Evolutionary conservation across 2,329 filamentous ascomycete genomes (phyloP), one percentile per base, ranked within the genome.

Genomic region (Tympanopsis confertula): DNA sequence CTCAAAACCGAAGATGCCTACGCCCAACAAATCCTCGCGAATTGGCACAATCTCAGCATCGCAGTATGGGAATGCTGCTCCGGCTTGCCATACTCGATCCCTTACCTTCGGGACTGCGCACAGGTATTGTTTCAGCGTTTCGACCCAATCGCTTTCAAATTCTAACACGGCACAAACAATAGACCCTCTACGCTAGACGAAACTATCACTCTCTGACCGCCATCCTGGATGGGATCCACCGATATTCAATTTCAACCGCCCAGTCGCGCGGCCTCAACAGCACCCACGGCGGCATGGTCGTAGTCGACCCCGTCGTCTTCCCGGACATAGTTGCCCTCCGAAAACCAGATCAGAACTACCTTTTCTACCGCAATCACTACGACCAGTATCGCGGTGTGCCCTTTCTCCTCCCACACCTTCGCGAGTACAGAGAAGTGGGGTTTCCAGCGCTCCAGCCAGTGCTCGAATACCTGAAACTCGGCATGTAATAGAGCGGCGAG

Each of bases 161-260:
- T n/a, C n/a, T n/a, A n/a, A n/a, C n/a, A n/a, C n/a, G n/a, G n/a
- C n/a, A n/a, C n/a, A n/a, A n/a, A n/a, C n/a, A 19, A 18, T 39
- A 61, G 58, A 41, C 40, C 12, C 47, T 61, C n/a, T 39, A 54
- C 24, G 26, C 20, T 14, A 39, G 45, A 13, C 45, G 44, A 22
- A 56, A 60, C 38, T 62, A 62, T 36, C 51, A 61, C 30, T 57
- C 58, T 2, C 45, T 56, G 13, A 54, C 54, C 5, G 58, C 58
- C 5, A 46, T 61, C 14, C 41, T 59, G 4, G 47, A 50, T 18
- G 58, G 58, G 4, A 47, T 62, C 4, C 53, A 54, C n/a, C 51
- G 48, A 36, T 54, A 55, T 15, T n/a, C n/a, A n/a, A n/a, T n/a
- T n/a, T n/a, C n/a, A n/a, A n/a, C n/a, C n/a, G n/a, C n/a, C n/a